Percentiles rank a stretch among this genome's conserved stretches.
These are phyloP conservation scores for Aureobasidium sp. DNA, from an alignment of 2,329 filamentous ascomycete genomes.

Conservation along the genomic window DNA sequence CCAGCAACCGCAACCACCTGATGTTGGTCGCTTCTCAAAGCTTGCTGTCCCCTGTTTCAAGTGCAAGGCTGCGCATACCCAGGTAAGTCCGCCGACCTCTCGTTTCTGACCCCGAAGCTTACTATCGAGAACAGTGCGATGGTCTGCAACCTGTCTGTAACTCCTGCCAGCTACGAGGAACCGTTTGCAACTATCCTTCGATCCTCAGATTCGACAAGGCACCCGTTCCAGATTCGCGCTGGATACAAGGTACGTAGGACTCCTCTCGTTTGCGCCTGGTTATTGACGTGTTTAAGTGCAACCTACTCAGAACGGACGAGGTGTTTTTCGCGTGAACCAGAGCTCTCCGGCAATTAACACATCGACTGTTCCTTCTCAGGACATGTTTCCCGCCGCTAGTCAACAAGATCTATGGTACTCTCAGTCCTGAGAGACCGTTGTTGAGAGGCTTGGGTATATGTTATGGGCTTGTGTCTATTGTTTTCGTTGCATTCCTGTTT, in stretches of 20 bases:
- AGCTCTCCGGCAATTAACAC: not conserved
- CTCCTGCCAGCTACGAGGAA: slow-evolving; percentile 7
- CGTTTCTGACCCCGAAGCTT: not conserved
- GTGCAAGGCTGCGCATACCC: slow-evolving; percentile 10
- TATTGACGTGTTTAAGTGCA: not conserved
- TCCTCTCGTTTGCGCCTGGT: not conserved
- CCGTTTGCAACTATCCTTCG: slow-evolving; percentile 13
- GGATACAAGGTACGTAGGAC: slow-evolving; percentile 6
- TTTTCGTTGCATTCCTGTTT: not conserved
- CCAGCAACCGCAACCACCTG: not conserved
- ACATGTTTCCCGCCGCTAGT: not conserved
- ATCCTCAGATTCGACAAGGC: slow-evolving; percentile 13
- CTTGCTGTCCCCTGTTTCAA: slow-evolving; percentile 12
- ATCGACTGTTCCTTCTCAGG: not conserved
- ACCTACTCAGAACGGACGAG: not conserved
- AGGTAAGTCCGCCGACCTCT: not conserved
- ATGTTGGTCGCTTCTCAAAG: slow-evolving; percentile 13
- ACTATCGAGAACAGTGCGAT: slow-evolving; percentile 1
- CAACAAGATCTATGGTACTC: not conserved
- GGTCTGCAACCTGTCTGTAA: slow-evolving; percentile 10
- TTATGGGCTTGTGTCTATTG: not conserved
- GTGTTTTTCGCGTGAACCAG: slow-evolving; percentile 11
- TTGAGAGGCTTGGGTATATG: not conserved
- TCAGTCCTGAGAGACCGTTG: not conserved
- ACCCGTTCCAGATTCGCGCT: slow-evolving; percentile 9